Conservation (phyloP, 148 eudicot genomes). For the Chenopodium suecicum region DNA sequence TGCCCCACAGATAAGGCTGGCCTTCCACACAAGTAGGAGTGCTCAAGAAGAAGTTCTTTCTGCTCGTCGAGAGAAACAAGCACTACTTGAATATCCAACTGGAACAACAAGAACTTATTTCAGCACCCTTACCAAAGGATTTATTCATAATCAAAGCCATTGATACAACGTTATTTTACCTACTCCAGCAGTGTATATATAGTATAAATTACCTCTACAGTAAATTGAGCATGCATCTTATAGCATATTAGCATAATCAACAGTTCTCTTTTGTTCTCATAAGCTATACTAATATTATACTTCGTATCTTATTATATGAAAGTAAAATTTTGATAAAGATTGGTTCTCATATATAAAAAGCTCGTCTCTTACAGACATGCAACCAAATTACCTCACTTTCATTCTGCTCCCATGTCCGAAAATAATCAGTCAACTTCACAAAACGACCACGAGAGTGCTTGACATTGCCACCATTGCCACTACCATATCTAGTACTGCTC, state of each 20-base stretch:
- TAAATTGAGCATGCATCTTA: neutral
- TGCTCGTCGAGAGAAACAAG: conserved; percentile 55
- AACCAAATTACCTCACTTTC: conserved; percentile 45
- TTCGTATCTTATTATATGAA: neutral
- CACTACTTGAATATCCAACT: conserved; percentile 56
- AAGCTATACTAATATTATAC: neutral
- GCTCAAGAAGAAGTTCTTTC: conserved; percentile 39
- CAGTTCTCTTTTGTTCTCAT: conserved; percentile 5
- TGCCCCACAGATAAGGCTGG: conserved; percentile 48
- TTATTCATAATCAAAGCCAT: neutral
- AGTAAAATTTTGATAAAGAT: neutral
- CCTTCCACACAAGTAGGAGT: conserved; percentile 46
- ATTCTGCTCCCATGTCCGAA: conserved; percentile 41
- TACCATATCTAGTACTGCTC: conserved; percentile 59
- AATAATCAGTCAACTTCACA: conserved; percentile 51
- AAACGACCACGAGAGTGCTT: conserved; percentile 49
- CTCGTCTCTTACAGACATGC: neutral
- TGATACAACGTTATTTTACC: neutral
- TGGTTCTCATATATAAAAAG: neutral
- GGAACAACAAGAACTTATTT: conserved; percentile 29
- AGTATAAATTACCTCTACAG: neutral
- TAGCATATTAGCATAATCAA: neutral
- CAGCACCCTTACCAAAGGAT: conserved; percentile 5
- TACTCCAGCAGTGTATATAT: neutral
- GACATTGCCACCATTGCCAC: conserved; percentile 38